phyloP scores from a whole-genome alignment of 2,329 filamentous ascomycete species.

The Calonectria crousiana region DNA sequence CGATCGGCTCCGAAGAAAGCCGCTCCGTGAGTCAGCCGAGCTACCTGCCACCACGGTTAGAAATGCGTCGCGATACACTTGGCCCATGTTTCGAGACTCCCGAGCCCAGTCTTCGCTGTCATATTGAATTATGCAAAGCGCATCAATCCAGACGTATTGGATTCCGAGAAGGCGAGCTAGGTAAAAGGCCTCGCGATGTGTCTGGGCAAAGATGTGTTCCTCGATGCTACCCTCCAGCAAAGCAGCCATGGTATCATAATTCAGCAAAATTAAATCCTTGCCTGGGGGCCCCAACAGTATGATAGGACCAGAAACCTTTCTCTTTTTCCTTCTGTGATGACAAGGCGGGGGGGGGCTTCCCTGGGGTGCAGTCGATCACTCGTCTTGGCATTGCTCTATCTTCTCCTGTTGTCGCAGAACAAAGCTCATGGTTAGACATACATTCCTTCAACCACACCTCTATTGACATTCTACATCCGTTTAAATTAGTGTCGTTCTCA shows the following conservation, averaged over 20 bases:
- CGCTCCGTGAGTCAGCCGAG: constrained; percentile 8
- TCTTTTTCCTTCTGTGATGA: background rate
- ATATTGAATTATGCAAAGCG: constrained; percentile 43
- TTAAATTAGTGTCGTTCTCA: background rate
- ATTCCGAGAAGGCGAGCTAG: constrained; percentile 1
- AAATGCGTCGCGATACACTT: constrained; percentile 13
- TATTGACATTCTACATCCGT: background rate
- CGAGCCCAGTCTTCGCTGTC: constrained; percentile 38
- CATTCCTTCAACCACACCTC: background rate
- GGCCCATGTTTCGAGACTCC: constrained; percentile 26
- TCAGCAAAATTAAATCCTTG: background rate
- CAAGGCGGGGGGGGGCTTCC: background rate
- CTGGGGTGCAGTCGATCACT: background rate
- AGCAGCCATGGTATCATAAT: background rate
- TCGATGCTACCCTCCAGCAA: background rate
- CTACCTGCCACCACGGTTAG: constrained; percentile 20
- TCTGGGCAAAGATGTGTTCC: background rate
- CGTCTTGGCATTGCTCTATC: too few species aligned
- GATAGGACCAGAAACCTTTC: background rate
- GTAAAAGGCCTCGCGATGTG: background rate
- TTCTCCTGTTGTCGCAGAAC: too few species aligned
- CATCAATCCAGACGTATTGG: constrained; percentile 40
- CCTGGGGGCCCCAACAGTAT: background rate
- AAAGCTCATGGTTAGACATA: background rate
- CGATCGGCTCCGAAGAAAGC: background rate